Evolutionary conservation across 495 filamentous ascomycete genomes (phyloP), one percentile per base, ranked within the genome.

Genomic region (Penicillium bovifimosum): DNA sequence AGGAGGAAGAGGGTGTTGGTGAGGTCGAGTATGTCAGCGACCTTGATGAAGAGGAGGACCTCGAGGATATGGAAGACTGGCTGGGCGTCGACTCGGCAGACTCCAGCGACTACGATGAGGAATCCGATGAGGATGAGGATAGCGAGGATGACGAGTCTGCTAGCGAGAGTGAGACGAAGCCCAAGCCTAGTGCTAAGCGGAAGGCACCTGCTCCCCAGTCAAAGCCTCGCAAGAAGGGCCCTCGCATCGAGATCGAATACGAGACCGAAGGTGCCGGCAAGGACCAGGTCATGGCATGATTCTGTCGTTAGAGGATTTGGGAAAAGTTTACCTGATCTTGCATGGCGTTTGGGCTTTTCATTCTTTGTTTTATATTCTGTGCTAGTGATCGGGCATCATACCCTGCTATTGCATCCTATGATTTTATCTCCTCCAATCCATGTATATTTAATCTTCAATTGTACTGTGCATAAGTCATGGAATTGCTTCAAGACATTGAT

Each of bases 11-110:
- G 52, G 88, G 84, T 46, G 82, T 85, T 50, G 88, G 81, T 8
- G 80, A 84, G 40, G 86, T 96, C 17, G 91, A 96, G 70, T 96
- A 96, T 62, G 87, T 97, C 33, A 81, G 77, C 58, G 86, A 87
- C 52, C 56, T 86, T 9, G 86, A 88, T 28, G 81, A 85, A 47
- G 80, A 79, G 52, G 79, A 79, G 56, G 83, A 84, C 47, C 59
- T 88, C 38, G 85, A 82, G 53, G 86, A 89, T 66, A 73, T 89
- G 45, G 85, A 89, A 60, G 85, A 88, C 56, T 89, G 86, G 86
- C 66, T 88, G 14, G 86, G 83, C 42, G 78, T 67, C 11, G 72
- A 79, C 32, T 86, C 82, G 49, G 81, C 72, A 0, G 82, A 81
- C 18, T 76, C 73, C 41, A 74, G 71, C 50, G 72, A 71, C 41